Base-by-base conservation (phyloP, 2,329 filamentous ascomycete species). In the Mycocentrospora acerina region DNA sequence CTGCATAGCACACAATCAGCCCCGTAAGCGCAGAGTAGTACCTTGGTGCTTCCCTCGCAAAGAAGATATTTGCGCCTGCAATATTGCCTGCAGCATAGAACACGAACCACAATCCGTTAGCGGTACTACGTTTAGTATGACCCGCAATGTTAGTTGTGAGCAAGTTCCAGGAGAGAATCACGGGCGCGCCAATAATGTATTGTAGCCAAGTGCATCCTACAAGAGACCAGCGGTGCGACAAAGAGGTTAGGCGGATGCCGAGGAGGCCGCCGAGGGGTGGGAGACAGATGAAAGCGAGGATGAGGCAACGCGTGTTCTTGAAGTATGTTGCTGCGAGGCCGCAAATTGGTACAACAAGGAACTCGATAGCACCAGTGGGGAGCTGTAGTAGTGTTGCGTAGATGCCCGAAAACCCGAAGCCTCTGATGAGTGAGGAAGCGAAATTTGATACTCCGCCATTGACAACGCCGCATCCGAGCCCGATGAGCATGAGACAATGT, bases 161-260 rank as follows among this genome's bases (percentile, higher is more conserved):
- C 0, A 78, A 46, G 16, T 75, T 77, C 76, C 75, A 79, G 25
- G 66, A 75, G 1, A 78, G 46, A 26, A 78, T 72, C 2, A 79
- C 69, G 0, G 75, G 72, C 0, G 73, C 72, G 4, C 75, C 75
- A 26, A 78, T 42, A 2, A 76, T 61, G 28, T 73, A 73, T 42
- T 77, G 73, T 10, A 79, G 56, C 76, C 76, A 78, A 7, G 73
- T 74, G 49, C 75, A 77, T n/a, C 62, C 75, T 0, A 77, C 73
- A 2, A 79, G 66, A 2, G 69, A 71, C 61, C 74, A 68, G 36
- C 70, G 71, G 32, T 77, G 66, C 3, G 69, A 55, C 3, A 76
- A 57, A 14, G 59, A 51, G 12, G 75, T 77, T 18, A 74, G 70
- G 2, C 73, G 64, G 40, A 79, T 75, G 4, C 76, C 75, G 2